Base-by-base conservation (phyloP, 495 filamentous ascomycete genomes). In the Physcia stellaris region DNA sequence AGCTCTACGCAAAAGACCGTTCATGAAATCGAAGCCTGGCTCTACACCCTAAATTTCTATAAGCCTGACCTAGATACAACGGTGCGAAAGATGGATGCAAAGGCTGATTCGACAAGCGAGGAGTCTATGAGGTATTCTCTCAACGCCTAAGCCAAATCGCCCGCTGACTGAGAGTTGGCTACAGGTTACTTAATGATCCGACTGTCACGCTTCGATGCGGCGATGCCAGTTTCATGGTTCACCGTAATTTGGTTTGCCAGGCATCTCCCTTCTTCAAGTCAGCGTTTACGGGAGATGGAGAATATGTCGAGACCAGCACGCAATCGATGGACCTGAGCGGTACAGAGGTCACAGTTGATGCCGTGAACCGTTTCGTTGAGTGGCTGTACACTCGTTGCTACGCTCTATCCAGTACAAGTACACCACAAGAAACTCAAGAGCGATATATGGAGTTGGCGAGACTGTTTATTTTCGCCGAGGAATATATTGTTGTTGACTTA, bases 191-290 rank as follows among this genome's bases (percentile, higher is more conserved):
- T 16, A 27, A 38, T 17, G 21, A 17, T 26, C 12, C 13, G 20
- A 1, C 22, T 5, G 21, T 38, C 35, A 38, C n/a, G 11, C 35
- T 38, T 6, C 7, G 26, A 27, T 23, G 26, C 7, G 35, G 35
- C 17, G n/a, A 11, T 18, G 5, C 21, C 7, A 38, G 18, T 26
- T 38, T 18, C 11, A 23, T 27, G 6, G 35, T 38, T 12, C 35
- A 38, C 22, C 15, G n/a, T 18, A 27, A 38, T 7, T 26, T 16
- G 11, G 6, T 38, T 27, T 45, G 37, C 37, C 17, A 45, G 11
- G 42, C 42, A 11, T 45, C 42, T 18, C 24, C 36, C 7, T 24
- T 40, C 24, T 40, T 45, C 29, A 22, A 45, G 28, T 15, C 27
- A 30, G 37, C 4, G 6, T 35, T 45, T 16, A 24, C n/a, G 3